Conservation (phyloP, 148 eudicot genomes). For the Camellia lanceoleosa region DNA sequence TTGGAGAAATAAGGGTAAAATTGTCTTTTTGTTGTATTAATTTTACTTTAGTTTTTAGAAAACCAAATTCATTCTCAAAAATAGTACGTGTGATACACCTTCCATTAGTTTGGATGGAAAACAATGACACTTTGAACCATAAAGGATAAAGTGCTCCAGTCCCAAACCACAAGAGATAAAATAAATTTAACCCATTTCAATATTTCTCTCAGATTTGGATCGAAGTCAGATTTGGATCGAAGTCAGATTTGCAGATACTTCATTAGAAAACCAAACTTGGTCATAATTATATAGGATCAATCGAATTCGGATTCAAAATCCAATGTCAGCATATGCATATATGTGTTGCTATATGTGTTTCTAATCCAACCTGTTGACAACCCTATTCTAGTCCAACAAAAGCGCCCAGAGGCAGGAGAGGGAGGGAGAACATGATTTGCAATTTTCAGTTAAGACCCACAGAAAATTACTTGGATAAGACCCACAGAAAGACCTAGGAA, state of each 20-base stretch:
- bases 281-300: background rate
- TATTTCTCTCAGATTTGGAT: conserved; percentile 1
- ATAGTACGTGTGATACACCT: too few relatives aligned
- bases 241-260: background rate
- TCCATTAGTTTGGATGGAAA: too few relatives aligned
- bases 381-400: conserved; percentile 3
- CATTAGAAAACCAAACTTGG: background rate
- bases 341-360: background rate
- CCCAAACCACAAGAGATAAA: too few relatives aligned
- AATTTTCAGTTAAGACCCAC: conserved; percentile 5
- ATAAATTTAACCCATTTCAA: background rate
- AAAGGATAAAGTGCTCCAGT: too few relatives aligned
- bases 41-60: too few relatives aligned
- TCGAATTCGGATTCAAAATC: background rate
- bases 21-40: too few relatives aligned
- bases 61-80: too few relatives aligned
- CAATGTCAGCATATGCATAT: background rate
- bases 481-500: conserved; percentile 98
- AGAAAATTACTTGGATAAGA: conserved; percentile 73
- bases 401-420: conserved; percentile 4
- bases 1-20: too few relatives aligned
- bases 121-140: too few relatives aligned
- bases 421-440: background rate
- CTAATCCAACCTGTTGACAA: background rate
- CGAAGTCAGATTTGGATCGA: background rate